A percentile compares a stretch with the other conserved stretches of the same genome.
phyloP scores from a whole-genome alignment of 2,329 filamentous ascomycete genomes.

The Xylaria hypoxylon region DNA sequence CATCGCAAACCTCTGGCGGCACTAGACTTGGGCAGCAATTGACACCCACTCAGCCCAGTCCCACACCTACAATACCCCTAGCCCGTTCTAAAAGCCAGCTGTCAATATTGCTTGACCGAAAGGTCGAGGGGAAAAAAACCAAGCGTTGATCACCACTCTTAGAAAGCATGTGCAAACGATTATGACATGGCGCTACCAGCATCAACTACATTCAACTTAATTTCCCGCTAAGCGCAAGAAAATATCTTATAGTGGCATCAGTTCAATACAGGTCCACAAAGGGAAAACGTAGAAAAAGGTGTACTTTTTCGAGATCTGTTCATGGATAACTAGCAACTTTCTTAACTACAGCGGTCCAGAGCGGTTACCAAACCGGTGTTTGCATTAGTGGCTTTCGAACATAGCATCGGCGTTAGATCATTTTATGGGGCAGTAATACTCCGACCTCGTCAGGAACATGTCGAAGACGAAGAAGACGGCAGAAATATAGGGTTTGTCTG shows the following conservation, averaged over 20 bases:
- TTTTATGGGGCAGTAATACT: constrained; percentile 17
- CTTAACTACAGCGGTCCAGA: constrained; percentile 18
- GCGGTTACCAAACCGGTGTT: constrained; percentile 20
- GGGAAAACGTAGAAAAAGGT: constrained; percentile 33
- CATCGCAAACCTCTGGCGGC: constrained; percentile 44
- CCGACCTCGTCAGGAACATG: not conserved
- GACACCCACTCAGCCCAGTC: constrained; percentile 62
- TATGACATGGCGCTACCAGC: constrained; percentile 9
- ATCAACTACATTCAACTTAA: constrained; percentile 13
- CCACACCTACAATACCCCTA: constrained; percentile 60
- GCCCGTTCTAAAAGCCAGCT: constrained; percentile 72
- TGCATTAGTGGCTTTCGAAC: constrained; percentile 25
- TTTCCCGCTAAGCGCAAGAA: constrained; percentile 16
- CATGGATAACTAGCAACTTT: constrained; percentile 19
- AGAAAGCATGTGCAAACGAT: constrained; percentile 9
- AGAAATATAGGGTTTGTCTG: constrained; percentile 12
- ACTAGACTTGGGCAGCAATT: constrained; percentile 55
- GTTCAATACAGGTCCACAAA: constrained; percentile 29
- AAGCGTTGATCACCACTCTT: constrained; percentile 40
- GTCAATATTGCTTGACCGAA: constrained; percentile 65
- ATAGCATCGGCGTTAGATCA: constrained; percentile 33
- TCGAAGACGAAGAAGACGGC: constrained; percentile 2
- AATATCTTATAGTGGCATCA: constrained; percentile 11
- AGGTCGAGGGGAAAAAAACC: constrained; percentile 48
- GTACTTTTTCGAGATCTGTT: constrained; percentile 18